A percentile compares a stretch with the other conserved stretches of the same genome.
These are phyloP conservation scores for Leccinum imitatum DNA, from an alignment of 768 basidiomycete species.

Conservation along the genomic window DNA sequence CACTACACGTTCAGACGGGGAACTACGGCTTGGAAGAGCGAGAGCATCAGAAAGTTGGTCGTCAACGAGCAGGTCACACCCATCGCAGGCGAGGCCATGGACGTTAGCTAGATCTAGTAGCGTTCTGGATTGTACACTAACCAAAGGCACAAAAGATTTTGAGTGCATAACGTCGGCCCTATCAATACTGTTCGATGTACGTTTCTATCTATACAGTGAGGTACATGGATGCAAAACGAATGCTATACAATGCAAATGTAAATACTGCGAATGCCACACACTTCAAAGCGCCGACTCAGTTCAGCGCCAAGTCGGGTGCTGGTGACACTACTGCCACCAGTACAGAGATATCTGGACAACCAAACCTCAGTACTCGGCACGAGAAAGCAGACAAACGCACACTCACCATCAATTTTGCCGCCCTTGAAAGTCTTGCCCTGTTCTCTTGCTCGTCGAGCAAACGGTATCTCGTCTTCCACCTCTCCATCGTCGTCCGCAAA, in stretches of 20 bases:
- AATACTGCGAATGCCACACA: slow-evolving; percentile 16
- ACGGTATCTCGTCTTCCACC: slow-evolving; percentile 65
- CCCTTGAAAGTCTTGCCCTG: slow-evolving; percentile 70
- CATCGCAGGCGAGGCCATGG: slow-evolving; percentile 71
- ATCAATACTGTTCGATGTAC: slow-evolving; percentile 19
- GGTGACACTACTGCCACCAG: slow-evolving; percentile 65
- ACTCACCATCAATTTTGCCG: slow-evolving; percentile 83
- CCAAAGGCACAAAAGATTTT: background rate
- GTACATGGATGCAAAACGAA: slow-evolving; percentile 20
- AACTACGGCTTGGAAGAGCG: slow-evolving; percentile 87
- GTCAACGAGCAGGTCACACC: slow-evolving; percentile 66
- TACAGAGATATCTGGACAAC: slow-evolving; percentile 57
- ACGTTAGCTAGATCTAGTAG: slow-evolving; percentile 54
- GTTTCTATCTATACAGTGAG: slow-evolving; percentile 26
- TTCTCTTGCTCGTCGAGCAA: slow-evolving; percentile 76
- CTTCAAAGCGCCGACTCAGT: slow-evolving; percentile 8
- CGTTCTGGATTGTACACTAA: slow-evolving; percentile 7
- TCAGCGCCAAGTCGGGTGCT: slow-evolving; percentile 27
- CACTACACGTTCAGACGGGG: slow-evolving; percentile 73
- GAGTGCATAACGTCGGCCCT: slow-evolving; percentile 8
- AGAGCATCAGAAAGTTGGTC: slow-evolving; percentile 70
- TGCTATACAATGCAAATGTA: slow-evolving; percentile 25
- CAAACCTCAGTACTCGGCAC: slow-evolving; percentile 2
- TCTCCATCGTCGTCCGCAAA: slow-evolving; percentile 27
- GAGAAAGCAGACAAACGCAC: background rate